Evolutionary conservation across 2,329 filamentous ascomycete species (phyloP).

Genomic region (Penicillium paneum): DNA sequence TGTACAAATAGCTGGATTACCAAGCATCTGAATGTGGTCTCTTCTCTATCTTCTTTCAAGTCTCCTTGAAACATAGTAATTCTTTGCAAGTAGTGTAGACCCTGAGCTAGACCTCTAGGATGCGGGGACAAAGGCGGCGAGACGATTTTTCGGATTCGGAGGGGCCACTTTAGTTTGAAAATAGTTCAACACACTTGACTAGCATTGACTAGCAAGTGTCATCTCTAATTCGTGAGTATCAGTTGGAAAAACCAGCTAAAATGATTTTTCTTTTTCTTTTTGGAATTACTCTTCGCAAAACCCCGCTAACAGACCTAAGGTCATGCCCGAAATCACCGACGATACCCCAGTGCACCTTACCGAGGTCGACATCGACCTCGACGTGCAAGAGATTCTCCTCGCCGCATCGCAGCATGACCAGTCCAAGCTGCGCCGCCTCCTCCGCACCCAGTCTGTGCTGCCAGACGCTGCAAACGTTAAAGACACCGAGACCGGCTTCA

Average conservation of each 20-base stretch:
- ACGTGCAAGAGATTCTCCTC: constrained; percentile 60
- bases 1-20: constrained; percentile 40
- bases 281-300: background rate
- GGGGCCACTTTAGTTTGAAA: constrained; percentile 10
- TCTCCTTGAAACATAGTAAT: background rate
- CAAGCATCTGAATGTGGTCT: constrained; percentile 34
- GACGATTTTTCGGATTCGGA: constrained; percentile 25
- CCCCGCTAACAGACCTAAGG: constrained; percentile 10
- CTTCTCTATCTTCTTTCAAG: constrained; percentile 27
- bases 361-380: constrained; percentile 39
- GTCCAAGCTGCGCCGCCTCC: constrained; percentile 64
- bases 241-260: background rate
- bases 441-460: constrained; percentile 51
- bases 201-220: background rate
- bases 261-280: background rate
- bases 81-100: background rate
- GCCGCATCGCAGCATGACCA: constrained; percentile 67
- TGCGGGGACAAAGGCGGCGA: constrained; percentile 33
- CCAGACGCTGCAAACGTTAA: constrained; percentile 68
- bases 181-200: background rate
- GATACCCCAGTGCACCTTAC: constrained; percentile 22
- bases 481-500: constrained; percentile 79
- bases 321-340: constrained; percentile 27
- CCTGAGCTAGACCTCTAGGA: constrained; percentile 4
- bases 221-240: constrained; percentile 1